Evolutionary conservation across 2,329 filamentous ascomycete species (phyloP), one percentile per base, ranked within the genome.

Genomic region (Talaromyces sp.): DNA sequence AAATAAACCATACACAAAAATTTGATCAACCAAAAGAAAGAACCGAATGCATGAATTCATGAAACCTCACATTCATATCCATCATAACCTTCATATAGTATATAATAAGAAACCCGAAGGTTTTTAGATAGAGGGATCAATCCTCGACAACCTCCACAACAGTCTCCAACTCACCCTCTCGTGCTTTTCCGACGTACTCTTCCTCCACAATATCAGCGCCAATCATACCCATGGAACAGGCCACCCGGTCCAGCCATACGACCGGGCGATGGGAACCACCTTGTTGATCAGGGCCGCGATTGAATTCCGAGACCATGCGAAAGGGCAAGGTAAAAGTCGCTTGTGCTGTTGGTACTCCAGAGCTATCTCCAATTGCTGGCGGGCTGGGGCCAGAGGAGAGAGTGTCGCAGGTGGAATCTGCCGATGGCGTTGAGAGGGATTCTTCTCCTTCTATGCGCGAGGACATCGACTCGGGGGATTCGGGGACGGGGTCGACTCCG

Each of bases 181-280:
- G 13, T 14, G 35, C 41, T 17, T n/a, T 51, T 54, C 24, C 19
- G 11, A 31, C 29, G 17, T 14, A 8, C 1, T 32, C 19, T 26
- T 61, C 59, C 24, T 49, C 51, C 41, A 56, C 60, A 21, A 62
- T 55, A 31, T 62, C 58, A 13, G 58, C 19, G 9, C 60, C 51
- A 24, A 59, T 56, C 60, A 62, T 62, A 21, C 60, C 60, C 60
- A 62, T 62, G 9, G 56, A 56, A 29, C 56, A 62, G 11, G 60
- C 60, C 43, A 62, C 53, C 14, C 51, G 60, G 38, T 62, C 60
- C 19, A 62, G 26, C 60, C 60, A 62, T 32, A 61, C 59, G n/a
- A 61, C 59, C 21, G 59, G 26, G 3, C 59, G 55, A 58, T 58
- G 19, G 35, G 31, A 43, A 6, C 29, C 38, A 38, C 50, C 24